phyloP scores from a whole-genome alignment of 2,329 filamentous ascomycete genomes.

The Apiospora arundinis region DNA sequence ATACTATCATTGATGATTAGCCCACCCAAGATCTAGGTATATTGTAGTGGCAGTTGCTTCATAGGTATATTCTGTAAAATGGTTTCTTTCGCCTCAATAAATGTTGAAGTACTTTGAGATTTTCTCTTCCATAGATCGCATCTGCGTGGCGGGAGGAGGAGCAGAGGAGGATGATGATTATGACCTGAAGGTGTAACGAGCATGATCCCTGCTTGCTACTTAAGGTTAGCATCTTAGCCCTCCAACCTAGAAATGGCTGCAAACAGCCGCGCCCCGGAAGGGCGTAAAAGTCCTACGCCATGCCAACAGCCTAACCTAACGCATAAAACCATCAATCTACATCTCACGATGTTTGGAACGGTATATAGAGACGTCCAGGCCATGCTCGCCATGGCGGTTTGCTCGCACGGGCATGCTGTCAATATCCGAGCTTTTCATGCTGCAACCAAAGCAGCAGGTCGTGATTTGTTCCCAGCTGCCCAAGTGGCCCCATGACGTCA shows the following conservation, averaged over 20 bases:
- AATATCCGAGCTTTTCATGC: neutral
- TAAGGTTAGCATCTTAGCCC: neutral
- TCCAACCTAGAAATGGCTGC: slow-evolving; percentile 9
- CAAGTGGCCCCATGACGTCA: slow-evolving; percentile 12
- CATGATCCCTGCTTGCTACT: neutral
- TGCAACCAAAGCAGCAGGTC: neutral
- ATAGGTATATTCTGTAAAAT: no score
- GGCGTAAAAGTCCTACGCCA: slow-evolving; percentile 12
- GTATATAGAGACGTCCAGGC: neutral
- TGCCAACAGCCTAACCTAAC: slow-evolving; percentile 7
- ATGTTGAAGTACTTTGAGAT: neutral
- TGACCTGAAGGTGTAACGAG: slow-evolving; percentile 4
- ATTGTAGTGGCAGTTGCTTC: no score
- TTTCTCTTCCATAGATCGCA: no score
- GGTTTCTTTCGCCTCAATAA: neutral
- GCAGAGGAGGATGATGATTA: no score
- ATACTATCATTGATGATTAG: no score
- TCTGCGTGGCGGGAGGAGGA: neutral
- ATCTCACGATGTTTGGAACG: slow-evolving; percentile 4
- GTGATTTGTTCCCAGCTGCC: neutral
- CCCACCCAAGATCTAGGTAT: no score
- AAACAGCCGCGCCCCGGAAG: neutral
- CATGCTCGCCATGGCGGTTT: neutral
- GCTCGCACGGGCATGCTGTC: neutral
- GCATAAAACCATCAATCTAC: slow-evolving; percentile 3